Evolutionary conservation across 306 rosid species (phyloP).

Genomic region (Ochetophila trinervis): DNA sequence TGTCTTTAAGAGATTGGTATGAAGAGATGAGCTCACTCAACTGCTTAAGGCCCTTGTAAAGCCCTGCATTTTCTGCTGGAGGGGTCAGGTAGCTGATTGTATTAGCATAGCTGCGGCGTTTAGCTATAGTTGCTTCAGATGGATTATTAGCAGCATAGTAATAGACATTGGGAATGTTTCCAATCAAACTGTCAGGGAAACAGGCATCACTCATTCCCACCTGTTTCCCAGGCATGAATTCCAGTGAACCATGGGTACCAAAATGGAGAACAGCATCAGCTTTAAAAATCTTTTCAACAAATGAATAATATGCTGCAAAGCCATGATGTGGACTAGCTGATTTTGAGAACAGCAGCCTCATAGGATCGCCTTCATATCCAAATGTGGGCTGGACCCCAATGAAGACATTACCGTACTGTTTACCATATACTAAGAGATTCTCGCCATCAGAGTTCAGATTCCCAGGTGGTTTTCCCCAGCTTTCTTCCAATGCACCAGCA

Average conservation of each 20-base stretch:
- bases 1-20: constrained; percentile 92
- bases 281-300: constrained; percentile 82
- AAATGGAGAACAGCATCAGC: constrained; percentile 97
- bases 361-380: constrained; percentile 97
- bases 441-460: constrained; percentile 96
- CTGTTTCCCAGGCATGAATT: constrained; percentile 99
- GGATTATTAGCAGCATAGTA: constrained; percentile 98
- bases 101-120: constrained; percentile 94
- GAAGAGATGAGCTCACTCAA: constrained; percentile 91
- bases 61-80: constrained; percentile 99
- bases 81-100: constrained; percentile 98
- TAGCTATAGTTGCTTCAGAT: constrained; percentile 98
- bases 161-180: constrained; percentile 88
- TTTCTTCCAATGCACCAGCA: constrained; percentile 77
- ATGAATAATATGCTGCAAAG: constrained; percentile 92
- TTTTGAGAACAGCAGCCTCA: constrained; percentile 96
- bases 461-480: constrained; percentile 98
- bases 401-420: constrained; percentile 85
- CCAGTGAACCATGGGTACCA: constrained; percentile 97
- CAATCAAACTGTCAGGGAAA: constrained; percentile 90
- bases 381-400: constrained; percentile 97
- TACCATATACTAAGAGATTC: constrained; percentile 88
- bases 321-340: constrained; percentile 99
- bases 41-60: constrained; percentile 98
- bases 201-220: constrained; percentile 99